Conservation (phyloP, 257 asterid species). For the Thymus mandschuricus region DNA sequence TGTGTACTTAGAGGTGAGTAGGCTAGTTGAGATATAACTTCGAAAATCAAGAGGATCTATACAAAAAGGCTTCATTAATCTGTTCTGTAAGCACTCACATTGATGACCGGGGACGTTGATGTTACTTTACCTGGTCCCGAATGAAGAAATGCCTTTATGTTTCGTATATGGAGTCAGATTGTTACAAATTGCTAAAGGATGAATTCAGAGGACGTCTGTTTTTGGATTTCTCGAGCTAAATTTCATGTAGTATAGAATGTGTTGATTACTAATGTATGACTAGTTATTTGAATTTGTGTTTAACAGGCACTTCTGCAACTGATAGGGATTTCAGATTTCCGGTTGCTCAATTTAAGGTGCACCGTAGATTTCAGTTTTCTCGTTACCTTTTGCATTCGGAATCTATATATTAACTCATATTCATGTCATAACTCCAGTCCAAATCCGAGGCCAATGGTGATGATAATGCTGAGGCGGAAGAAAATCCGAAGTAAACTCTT, state of each 20-base stretch:
- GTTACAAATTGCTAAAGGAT: not conserved
- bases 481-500: conserved; percentile 60
- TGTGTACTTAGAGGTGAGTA: no score
- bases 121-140: no score
- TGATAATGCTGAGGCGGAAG: conserved; percentile 43
- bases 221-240: not conserved
- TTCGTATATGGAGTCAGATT: not conserved
- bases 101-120: no score
- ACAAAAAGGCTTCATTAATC: not conserved
- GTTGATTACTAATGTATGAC: not conserved
- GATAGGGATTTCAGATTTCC: conserved; percentile 44
- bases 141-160: not conserved
- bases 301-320: conserved; percentile 33
- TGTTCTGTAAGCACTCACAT: not conserved
- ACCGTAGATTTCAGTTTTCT: not conserved
- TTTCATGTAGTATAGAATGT: not conserved
- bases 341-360: conserved; percentile 50
- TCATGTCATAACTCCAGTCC: conserved; percentile 36
- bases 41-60: conserved; percentile 16
- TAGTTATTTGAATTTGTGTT: not conserved
- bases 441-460: conserved; percentile 43
- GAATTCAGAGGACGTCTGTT: conserved; percentile 1
- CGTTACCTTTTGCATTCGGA: not conserved
- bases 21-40: no score
- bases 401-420: not conserved